Conservation (phyloP, 2,329 filamentous ascomycete genomes). For the Aspergillus pseudoterreus region DNA sequence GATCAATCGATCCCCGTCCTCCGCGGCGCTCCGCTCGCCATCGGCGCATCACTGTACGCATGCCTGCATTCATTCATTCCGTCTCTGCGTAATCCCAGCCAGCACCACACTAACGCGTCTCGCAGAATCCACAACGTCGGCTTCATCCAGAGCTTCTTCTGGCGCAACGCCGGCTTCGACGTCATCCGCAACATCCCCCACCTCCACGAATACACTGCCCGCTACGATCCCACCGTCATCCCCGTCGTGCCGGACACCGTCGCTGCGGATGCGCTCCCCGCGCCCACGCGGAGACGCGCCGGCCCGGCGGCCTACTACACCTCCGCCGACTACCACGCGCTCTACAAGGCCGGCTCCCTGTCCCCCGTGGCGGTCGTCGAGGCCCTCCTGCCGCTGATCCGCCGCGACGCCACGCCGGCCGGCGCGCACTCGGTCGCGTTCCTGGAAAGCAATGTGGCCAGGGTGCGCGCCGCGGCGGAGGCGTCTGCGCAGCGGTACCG, state of each 20-base stretch:
- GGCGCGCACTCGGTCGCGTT: conserved; percentile 69
- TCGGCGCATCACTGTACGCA: conserved; percentile 59
- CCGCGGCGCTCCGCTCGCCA: conserved; percentile 60
- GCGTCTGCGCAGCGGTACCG: conserved; percentile 72
- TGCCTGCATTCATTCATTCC: conserved; percentile 3
- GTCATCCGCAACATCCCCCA: conserved; percentile 53
- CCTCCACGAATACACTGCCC: conserved; percentile 52
- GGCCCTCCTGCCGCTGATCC: conserved; percentile 67
- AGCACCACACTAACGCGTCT: background rate
- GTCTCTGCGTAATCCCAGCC: background rate
- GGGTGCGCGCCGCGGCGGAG: conserved; percentile 64
- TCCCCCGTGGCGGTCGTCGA: conserved; percentile 72
- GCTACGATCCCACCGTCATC: conserved; percentile 58
- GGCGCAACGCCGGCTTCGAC: conserved; percentile 67
- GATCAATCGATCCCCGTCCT: conserved; percentile 66
- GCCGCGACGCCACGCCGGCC: conserved; percentile 51
- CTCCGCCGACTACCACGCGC: conserved; percentile 70
- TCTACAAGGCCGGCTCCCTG: conserved; percentile 65
- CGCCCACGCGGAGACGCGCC: conserved; percentile 33
- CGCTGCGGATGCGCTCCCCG: conserved; percentile 18
- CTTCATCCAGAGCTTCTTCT: conserved; percentile 63
- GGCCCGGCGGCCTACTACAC: conserved; percentile 57
- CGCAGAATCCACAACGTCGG: conserved; percentile 56
- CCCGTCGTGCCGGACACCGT: conserved; percentile 30
- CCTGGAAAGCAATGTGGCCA: conserved; percentile 61